phyloP scores from a whole-genome alignment of 2,329 filamentous ascomycete genomes.

The Remersonia thermophila region DNA sequence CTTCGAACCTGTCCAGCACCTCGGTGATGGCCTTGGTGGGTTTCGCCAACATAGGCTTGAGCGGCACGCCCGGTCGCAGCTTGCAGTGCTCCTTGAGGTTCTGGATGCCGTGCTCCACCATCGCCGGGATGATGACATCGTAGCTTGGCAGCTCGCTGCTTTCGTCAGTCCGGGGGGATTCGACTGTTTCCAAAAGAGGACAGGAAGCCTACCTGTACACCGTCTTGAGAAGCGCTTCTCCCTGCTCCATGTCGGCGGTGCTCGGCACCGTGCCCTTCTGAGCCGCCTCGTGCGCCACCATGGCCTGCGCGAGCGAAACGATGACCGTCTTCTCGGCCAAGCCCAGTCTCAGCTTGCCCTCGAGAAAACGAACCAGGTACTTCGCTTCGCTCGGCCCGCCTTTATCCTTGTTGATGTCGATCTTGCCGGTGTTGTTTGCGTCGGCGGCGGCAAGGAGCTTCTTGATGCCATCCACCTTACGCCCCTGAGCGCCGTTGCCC shows the following conservation, averaged over 20 bases:
- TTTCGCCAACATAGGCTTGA: conserved; percentile 98
- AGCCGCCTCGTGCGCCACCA: conserved; percentile 73
- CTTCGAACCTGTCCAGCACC: conserved; percentile 90
- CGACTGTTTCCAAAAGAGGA: conserved; percentile 17
- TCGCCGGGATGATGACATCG: conserved; percentile 83
- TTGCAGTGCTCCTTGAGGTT: conserved; percentile 77
- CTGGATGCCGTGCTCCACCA: conserved; percentile 76
- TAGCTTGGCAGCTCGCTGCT: conserved; percentile 86
- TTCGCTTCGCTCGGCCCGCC: conserved; percentile 92
- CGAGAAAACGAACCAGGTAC: conserved; percentile 81
- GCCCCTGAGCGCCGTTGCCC: conserved; percentile 76
- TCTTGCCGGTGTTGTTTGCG: conserved; percentile 55
- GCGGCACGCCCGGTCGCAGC: conserved; percentile 79
- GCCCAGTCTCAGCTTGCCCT: conserved; percentile 85
- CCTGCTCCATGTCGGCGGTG: conserved; percentile 66
- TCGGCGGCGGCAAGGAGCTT: conserved; percentile 90
- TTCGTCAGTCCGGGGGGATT: conserved; percentile 15
- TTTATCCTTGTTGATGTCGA: conserved; percentile 86
- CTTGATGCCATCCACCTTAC: conserved; percentile 91
- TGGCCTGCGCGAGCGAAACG: conserved; percentile 77
- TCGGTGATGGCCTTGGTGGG: conserved; percentile 97
- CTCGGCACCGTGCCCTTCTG: conserved; percentile 57
- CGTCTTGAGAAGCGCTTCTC: conserved; percentile 74
- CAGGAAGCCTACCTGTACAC: conserved; percentile 59
- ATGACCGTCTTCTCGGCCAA: conserved; percentile 87